Base-by-base conservation (phyloP, 306 rosid genomes). In the Quercus agrifolia region DNA sequence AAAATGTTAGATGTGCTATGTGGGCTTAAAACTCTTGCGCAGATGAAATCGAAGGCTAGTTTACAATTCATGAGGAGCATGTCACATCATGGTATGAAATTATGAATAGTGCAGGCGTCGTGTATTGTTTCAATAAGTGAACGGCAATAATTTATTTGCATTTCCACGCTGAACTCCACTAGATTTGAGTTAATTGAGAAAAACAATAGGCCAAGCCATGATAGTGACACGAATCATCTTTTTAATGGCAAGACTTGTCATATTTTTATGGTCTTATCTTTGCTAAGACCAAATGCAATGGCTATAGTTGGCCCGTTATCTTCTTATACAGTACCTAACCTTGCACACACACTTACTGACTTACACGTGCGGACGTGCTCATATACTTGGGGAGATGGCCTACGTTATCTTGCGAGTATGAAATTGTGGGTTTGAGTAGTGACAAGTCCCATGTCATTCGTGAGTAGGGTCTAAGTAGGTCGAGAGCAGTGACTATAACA, bases 401-500 rank as follows among this genome's bases (percentile, higher is more conserved):
- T 1, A 2, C 3, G 8, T 8, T 8, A 2, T 41, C 0, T 41
- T 41, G 46, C 1, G 1, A 41, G 12, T 41, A 0, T 8, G 46
- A 7, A 41, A 3, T 41, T 41, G 11, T 7, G 3, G 0, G 1
- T 41, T 41, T 41, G 2, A 41, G 12, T 8, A 0, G 46, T 8
- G 1, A 3, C 12, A 8, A 41, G 12, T 41, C 12, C 0, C 12
- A 41, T 8, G 3, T 1, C 11, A 41, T 41, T 8, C 3, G 2
- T 41, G 12, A 41, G 11, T 41, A 41, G 12, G 12, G 3, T 41
- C 11, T 41, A 41, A 41, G 3, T 8, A 8, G 46, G 46, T 8
- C 0, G 46, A 41, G 11, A 41, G 3, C 0, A 41, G 0, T 41
- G 1, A 8, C 12, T 8, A 41, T 0, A 8, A 3, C 3, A 0